Conservation (phyloP, 495 filamentous ascomycete species). For the Penicillium soppii region DNA sequence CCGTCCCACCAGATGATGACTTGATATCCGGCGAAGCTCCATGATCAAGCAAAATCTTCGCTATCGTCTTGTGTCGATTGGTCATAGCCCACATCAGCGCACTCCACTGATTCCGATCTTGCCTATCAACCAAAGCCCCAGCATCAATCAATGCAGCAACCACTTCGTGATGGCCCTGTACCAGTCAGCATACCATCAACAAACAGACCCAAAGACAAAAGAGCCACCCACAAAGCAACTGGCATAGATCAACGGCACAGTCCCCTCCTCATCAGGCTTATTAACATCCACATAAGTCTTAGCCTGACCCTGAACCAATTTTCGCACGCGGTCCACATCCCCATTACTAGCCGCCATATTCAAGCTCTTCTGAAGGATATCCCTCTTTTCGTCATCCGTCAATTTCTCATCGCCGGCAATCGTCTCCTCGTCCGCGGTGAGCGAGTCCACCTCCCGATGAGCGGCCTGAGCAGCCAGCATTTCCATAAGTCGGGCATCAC, state of each 20-base stretch:
- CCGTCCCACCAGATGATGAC: constrained; percentile 90
- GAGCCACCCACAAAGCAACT: constrained; percentile 86
- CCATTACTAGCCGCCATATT: constrained; percentile 98
- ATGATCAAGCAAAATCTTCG: constrained; percentile 85
- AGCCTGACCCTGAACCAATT: constrained; percentile 73
- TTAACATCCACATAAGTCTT: constrained; percentile 83
- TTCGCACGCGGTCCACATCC: constrained; percentile 76
- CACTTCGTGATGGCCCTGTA: constrained; percentile 85
- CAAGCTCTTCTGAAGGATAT: constrained; percentile 78
- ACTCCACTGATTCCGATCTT: constrained; percentile 96
- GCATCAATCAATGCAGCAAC: constrained; percentile 80
- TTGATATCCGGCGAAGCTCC: constrained; percentile 95
- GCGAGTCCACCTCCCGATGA: constrained; percentile 67
- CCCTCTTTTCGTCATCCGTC: constrained; percentile 72
- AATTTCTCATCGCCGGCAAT: constrained; percentile 72
- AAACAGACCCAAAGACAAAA: constrained; percentile 2
- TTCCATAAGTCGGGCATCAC: constrained; percentile 83
- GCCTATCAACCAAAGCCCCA: constrained; percentile 87
- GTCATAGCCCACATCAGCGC: constrained; percentile 99
- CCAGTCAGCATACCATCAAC: constrained; percentile 11
- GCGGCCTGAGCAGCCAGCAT: constrained; percentile 95
- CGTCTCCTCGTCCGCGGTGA: constrained; percentile 74
- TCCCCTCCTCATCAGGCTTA: constrained; percentile 90
- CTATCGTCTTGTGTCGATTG: constrained; percentile 93
- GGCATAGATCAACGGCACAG: constrained; percentile 92